Evolutionary conservation across 805 yeast species (phyloP).

Genomic region (Starmerella kuoi): DNA sequence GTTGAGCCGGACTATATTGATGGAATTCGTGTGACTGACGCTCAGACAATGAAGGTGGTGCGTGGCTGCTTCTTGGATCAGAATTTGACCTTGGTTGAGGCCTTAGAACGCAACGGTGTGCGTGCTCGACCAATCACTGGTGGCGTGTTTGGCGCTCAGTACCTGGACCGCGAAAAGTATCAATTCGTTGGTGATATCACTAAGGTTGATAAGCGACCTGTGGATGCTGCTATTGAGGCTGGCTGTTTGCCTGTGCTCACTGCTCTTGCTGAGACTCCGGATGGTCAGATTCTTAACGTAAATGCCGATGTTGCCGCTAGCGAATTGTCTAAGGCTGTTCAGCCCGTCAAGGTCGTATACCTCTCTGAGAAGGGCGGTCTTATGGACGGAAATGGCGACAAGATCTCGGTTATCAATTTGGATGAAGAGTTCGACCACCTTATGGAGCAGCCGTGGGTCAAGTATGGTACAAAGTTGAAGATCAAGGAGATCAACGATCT

Average conservation of each 20-base stretch:
- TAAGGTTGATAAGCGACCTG: slow-evolving; percentile 74
- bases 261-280: slow-evolving; percentile 89
- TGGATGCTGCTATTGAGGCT: slow-evolving; percentile 87
- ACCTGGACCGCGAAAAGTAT: slow-evolving; percentile 80
- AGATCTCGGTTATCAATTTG: slow-evolving; percentile 75
- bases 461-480: slow-evolving; percentile 94
- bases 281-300: slow-evolving; percentile 92
- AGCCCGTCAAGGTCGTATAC: slow-evolving; percentile 93
- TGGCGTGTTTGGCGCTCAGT: slow-evolving; percentile 91
- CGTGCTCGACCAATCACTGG: slow-evolving; percentile 97
- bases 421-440: slow-evolving; percentile 92
- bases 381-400: slow-evolving; percentile 82
- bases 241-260: slow-evolving; percentile 96
- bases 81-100: slow-evolving; percentile 87
- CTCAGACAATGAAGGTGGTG: slow-evolving; percentile 89
- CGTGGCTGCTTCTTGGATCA: slow-evolving; percentile 92
- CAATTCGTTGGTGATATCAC: slow-evolving; percentile 84
- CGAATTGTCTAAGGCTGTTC: slow-evolving; percentile 90
- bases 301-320: slow-evolving; percentile 99
- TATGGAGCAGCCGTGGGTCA: slow-evolving; percentile 93
- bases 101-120: slow-evolving; percentile 90
- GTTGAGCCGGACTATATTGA: slow-evolving; percentile 92
- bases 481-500: slow-evolving; percentile 93
- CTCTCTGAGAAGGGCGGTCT: slow-evolving; percentile 97
- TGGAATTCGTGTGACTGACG: slow-evolving; percentile 92